These are phyloP conservation scores for Fusarium sp. DNA, from an alignment of 2,329 filamentous ascomycete genomes.

Conservation along the genomic window DNA sequence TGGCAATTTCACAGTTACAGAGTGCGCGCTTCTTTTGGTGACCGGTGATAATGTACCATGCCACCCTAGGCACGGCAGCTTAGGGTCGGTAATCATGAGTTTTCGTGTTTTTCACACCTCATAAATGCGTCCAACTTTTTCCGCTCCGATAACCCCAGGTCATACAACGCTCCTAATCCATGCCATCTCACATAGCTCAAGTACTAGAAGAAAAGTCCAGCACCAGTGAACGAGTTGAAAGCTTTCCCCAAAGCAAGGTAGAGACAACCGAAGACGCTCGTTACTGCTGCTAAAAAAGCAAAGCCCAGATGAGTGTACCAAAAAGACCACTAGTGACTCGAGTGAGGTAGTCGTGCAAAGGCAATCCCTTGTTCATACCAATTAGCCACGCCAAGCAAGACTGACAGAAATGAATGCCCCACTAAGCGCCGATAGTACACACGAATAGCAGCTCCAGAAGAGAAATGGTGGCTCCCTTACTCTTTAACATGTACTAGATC, in stretches of 20 bases:
- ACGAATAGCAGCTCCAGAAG: not conserved
- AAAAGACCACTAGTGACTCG: not conserved
- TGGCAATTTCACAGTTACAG: not conserved
- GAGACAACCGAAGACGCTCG: not conserved
- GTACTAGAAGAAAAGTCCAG: conserved; percentile 2
- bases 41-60: not conserved
- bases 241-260: conserved; percentile 3
- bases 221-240: conserved; percentile 9
- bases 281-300: not conserved
- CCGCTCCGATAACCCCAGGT: no score
- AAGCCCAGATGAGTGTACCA: not conserved
- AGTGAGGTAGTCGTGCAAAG: not conserved
- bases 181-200: not conserved
- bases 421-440: not conserved
- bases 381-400: conserved; percentile 13
- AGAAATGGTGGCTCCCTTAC: not conserved
- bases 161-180: no score
- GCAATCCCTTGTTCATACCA: conserved; percentile 4
- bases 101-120: not conserved
- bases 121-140: not conserved
- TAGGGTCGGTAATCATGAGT: not conserved
- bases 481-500: not conserved
- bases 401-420: conserved; percentile 11
- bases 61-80: not conserved
- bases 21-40: no score